Evolutionary conservation across 257 asterid genomes (phyloP).

Genomic region (Datura wrightii): DNA sequence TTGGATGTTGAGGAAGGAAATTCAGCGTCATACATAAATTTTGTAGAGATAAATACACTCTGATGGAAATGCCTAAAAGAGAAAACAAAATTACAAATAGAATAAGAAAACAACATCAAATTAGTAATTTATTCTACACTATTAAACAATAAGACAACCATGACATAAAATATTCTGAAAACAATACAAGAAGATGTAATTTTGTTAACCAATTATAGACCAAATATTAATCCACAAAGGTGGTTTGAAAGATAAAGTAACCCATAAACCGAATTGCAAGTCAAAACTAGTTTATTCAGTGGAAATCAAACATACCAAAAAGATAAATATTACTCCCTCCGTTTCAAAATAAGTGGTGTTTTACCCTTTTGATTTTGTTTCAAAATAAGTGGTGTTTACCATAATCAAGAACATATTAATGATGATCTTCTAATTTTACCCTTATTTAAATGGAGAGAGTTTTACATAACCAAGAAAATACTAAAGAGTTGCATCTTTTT

Average conservation of each 20-base stretch:
- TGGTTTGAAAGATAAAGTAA: not conserved
- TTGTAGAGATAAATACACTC: slow-evolving; percentile 1
- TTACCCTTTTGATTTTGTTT: no score
- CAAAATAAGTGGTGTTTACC: no score
- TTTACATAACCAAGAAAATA: no score
- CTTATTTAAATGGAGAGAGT: no score
- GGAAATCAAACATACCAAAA: not conserved
- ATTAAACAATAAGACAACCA: not conserved
- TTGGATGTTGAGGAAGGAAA: not conserved
- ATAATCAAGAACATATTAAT: no score
- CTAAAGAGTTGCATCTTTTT: no score
- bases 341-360: no score
- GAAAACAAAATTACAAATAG: not conserved
- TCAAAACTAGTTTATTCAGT: slow-evolving; percentile 2
- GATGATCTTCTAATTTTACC: no score
- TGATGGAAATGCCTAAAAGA: not conserved
- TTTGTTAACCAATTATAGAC: not conserved
- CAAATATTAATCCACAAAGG: not conserved
- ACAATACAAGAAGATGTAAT: not conserved
- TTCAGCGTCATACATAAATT: not conserved
- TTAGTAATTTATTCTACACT: no score
- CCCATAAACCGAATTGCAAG: not conserved
- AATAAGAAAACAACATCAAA: not conserved
- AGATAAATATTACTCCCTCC: not conserved
- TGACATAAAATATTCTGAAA: not conserved